Conservation (phyloP, 163 green algal species). For the Scenedesmus sp. region DNA sequence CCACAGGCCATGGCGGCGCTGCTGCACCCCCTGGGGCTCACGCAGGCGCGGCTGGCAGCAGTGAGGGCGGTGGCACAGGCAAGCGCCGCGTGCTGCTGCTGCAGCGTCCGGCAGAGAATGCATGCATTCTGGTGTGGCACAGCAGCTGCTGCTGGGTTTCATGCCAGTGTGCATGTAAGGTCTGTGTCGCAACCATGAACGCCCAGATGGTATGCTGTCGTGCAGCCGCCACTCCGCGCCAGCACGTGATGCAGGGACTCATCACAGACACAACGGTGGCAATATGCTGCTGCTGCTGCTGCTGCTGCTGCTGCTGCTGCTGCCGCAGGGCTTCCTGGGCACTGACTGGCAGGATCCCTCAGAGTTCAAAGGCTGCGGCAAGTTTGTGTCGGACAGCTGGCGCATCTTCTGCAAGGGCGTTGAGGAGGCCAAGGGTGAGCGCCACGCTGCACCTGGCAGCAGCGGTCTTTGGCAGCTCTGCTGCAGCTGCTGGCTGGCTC, state of each 20-base stretch:
- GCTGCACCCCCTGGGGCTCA: conserved; percentile 68
- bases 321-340: conserved; percentile 34
- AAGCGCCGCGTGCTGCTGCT: not conserved
- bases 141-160: not conserved
- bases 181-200: no score
- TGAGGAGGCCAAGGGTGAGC: conserved; percentile 8
- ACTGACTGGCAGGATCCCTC: conserved; percentile 61
- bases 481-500: not conserved
- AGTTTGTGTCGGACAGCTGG: conserved; percentile 71
- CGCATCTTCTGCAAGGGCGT: conserved; percentile 70
- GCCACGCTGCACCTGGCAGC: not conserved
- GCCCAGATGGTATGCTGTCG: not conserved
- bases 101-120: not conserved
- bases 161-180: not conserved
- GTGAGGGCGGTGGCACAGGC: not conserved
- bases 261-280: not conserved
- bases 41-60: conserved; percentile 45
- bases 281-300: not conserved
- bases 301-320: not conserved
- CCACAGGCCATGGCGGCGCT: conserved; percentile 42
- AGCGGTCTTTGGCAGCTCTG: not conserved
- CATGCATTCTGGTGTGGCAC: not conserved
- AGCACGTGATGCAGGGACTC: not conserved
- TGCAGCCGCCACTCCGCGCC: not conserved
- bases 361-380: conserved; percentile 72